Conservation (phyloP, 768 basidiomycete genomes). For the Dentipellis fragilis region DNA sequence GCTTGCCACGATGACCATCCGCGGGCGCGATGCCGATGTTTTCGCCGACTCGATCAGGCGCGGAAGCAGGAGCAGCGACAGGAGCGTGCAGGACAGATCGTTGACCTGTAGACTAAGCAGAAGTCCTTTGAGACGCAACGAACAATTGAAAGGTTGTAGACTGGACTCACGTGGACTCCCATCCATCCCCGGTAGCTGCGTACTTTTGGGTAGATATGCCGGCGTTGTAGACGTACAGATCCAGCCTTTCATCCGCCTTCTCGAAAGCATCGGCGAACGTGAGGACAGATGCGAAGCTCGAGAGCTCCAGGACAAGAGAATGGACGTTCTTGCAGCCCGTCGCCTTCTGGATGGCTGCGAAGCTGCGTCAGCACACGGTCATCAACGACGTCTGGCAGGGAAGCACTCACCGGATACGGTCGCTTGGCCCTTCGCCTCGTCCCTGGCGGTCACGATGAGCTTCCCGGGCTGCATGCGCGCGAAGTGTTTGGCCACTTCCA, state of each 20-base stretch:
- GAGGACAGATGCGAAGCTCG: constrained; percentile 15
- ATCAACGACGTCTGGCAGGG: background rate
- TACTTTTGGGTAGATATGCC: constrained; percentile 14
- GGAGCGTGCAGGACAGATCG: constrained; percentile 28
- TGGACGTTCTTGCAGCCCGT: constrained; percentile 12
- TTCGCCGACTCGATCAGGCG: constrained; percentile 20
- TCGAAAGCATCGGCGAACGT: constrained; percentile 15
- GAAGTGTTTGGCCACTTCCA: constrained; percentile 12
- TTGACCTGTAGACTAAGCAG: constrained; percentile 37
- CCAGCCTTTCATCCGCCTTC: constrained; percentile 14
- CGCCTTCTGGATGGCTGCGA: constrained; percentile 16
- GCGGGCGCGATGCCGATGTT: constrained; percentile 18
- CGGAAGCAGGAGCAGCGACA: constrained; percentile 34
- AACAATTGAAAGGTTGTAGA: no score
- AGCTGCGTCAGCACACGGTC: background rate
- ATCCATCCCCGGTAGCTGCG: constrained; percentile 19
- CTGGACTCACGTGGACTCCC: constrained; percentile 17
- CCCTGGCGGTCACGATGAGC: constrained; percentile 10
- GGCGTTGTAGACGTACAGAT: constrained; percentile 19
- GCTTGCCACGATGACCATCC: constrained; percentile 34
- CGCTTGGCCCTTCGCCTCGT: constrained; percentile 4
- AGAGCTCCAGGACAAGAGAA: constrained; percentile 18
- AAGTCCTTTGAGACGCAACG: no score
- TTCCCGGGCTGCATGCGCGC: constrained; percentile 10
- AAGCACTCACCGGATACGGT: constrained; percentile 4